Conservation (phyloP, 1,284 basidiomycete genomes). For the Apiotrichum porosum region DNA sequence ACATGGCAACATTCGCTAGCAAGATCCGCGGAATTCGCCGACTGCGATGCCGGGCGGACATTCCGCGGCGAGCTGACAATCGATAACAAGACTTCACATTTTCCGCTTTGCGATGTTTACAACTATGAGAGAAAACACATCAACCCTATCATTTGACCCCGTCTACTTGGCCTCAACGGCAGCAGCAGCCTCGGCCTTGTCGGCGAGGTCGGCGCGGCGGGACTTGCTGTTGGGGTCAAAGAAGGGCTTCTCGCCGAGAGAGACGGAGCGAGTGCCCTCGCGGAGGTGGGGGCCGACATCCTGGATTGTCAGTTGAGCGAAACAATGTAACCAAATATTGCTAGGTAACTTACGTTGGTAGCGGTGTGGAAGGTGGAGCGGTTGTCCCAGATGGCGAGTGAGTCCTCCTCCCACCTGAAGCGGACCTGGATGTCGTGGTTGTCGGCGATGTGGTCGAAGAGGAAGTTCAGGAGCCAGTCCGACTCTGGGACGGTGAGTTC, state of each 20-base stretch:
- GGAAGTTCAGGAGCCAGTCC: conserved; percentile 32
- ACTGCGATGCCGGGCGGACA: no score
- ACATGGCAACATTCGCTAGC: no score
- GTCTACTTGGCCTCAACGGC: no score
- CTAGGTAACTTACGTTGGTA: no score
- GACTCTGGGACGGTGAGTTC: conserved; percentile 59
- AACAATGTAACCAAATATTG: conserved; percentile 47
- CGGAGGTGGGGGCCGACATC: conserved; percentile 54
- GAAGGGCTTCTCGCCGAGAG: conserved; percentile 61
- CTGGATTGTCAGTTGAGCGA: conserved; percentile 26
- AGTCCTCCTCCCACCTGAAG: conserved; percentile 47
- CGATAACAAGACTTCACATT: no score
- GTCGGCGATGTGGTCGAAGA: conserved; percentile 51
- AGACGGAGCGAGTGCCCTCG: conserved; percentile 59
- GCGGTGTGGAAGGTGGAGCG: conserved; percentile 52
- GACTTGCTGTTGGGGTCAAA: conserved; percentile 40
- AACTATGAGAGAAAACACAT: no score
- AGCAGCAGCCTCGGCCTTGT: no score
- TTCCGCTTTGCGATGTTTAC: no score
- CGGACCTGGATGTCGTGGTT: conserved; percentile 49
- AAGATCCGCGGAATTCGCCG: no score
- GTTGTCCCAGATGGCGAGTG: conserved; percentile 64
- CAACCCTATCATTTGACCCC: no score
- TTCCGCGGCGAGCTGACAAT: no score
- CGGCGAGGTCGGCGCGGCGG: conserved; percentile 10